Evolutionary conservation across 1,139 yeast genomes (phyloP).

Genomic region (Ogataea hybrid): DNA sequence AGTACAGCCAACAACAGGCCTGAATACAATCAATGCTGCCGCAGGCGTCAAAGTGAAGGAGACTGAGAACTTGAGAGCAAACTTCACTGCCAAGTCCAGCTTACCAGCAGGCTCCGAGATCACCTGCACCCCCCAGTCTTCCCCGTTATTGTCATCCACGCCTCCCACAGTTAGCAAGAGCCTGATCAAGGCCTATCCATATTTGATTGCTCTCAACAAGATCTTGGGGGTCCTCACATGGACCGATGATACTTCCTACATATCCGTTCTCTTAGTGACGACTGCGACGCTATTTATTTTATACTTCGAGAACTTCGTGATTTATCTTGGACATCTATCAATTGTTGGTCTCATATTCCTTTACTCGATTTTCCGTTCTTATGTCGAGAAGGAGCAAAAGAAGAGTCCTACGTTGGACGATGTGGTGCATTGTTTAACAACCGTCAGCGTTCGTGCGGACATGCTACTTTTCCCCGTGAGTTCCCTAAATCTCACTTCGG

Average conservation of each 20-base stretch:
- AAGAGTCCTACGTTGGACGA: constrained; percentile 84
- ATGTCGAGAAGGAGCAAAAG: constrained; percentile 50
- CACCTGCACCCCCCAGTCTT: constrained; percentile 42
- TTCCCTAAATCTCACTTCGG: constrained; percentile 62
- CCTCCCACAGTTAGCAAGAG: constrained; percentile 91
- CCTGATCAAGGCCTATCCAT: constrained; percentile 78
- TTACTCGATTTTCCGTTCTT: constrained; percentile 59
- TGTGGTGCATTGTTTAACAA: constrained; percentile 76
- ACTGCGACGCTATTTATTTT: constrained; percentile 58
- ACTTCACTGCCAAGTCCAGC: constrained; percentile 35
- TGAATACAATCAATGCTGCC: constrained; percentile 16
- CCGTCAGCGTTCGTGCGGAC: constrained; percentile 74
- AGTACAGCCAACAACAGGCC: constrained; percentile 8
- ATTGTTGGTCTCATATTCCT: constrained; percentile 66
- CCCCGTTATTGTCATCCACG: constrained; percentile 74
- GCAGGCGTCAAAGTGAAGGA: constrained; percentile 29
- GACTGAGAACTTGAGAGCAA: constrained; percentile 35
- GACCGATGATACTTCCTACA: constrained; percentile 87
- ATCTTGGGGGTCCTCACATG: constrained; percentile 75
- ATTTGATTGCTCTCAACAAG: constrained; percentile 69
- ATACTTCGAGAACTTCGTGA: constrained; percentile 70
- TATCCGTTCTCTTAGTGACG: constrained; percentile 62
- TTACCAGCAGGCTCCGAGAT: constrained; percentile 5
- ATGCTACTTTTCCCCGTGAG: constrained; percentile 79
- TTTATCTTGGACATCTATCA: constrained; percentile 78